Percentiles rank a stretch among this genome's conserved stretches.
phyloP scores from a whole-genome alignment of 2,329 filamentous ascomycete genomes.

The Colletotrichum sp. region DNA sequence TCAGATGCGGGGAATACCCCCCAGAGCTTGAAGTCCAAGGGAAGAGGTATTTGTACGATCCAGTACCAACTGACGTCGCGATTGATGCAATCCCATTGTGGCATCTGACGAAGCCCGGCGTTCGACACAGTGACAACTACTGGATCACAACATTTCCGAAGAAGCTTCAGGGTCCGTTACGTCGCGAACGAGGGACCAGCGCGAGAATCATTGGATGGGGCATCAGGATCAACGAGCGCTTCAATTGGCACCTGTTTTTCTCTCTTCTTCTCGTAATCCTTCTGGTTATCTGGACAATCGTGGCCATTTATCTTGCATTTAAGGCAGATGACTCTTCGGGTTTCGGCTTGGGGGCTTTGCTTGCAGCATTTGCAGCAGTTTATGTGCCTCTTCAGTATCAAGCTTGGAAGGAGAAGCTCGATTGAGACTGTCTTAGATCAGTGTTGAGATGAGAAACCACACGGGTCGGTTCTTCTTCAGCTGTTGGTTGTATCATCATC shows the following conservation, averaged over 20 bases:
- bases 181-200: background rate
- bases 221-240: background rate
- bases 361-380: background rate
- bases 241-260: background rate
- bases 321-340: background rate
- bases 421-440: background rate
- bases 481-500: background rate
- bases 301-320: background rate
- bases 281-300: background rate
- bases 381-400: background rate
- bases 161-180: background rate
- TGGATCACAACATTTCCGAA: slow-evolving; percentile 1
- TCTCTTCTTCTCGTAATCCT: background rate
- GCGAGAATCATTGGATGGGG: background rate
- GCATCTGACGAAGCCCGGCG: background rate
- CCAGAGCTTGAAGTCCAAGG: background rate
- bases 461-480: background rate
- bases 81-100: background rate
- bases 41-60: background rate
- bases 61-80: background rate
- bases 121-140: background rate
- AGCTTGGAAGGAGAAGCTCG: background rate
- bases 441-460: background rate
- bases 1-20: background rate
- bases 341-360: background rate